Conservation (phyloP, 2,329 filamentous ascomycete species). For the Phaeophleospora eucalypticola region DNA sequence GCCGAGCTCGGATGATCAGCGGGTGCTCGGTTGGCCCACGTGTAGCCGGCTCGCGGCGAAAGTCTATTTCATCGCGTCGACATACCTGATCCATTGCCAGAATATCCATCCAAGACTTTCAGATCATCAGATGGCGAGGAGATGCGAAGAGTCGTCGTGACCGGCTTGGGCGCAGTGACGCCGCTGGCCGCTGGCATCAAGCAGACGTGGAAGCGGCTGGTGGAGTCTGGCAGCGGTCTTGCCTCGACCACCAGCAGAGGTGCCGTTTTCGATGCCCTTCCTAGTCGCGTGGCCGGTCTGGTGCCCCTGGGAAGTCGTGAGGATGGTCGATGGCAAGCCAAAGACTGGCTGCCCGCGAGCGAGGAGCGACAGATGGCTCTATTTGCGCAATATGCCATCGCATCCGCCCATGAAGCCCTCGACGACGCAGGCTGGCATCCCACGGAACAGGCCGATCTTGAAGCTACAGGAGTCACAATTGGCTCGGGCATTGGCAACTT, state of each 20-base stretch:
- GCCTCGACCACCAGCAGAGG: slow-evolving; percentile 64
- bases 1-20: no score
- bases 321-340: slow-evolving; percentile 45
- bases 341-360: slow-evolving; percentile 46
- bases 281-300: slow-evolving; percentile 79
- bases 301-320: slow-evolving; percentile 58
- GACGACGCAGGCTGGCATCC: slow-evolving; percentile 75
- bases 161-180: slow-evolving; percentile 47
- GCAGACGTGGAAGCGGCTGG: slow-evolving; percentile 73
- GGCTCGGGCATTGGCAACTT: slow-evolving; percentile 95
- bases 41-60: no score
- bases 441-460: slow-evolving; percentile 56
- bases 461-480: slow-evolving; percentile 82
- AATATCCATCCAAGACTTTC: no score
- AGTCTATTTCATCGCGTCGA: no score
- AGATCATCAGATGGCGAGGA: no score
- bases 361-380: slow-evolving; percentile 77
- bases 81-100: no score
- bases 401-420: slow-evolving; percentile 80
- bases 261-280: slow-evolving; percentile 64
- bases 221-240: slow-evolving; percentile 77
- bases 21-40: no score
- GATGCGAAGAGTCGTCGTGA: slow-evolving; percentile 50
- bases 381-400: slow-evolving; percentile 88
- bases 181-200: slow-evolving; percentile 46